A percentile compares a stretch with the other conserved stretches of the same genome.
Evolutionary conservation across 345 rosid genomes (phyloP).

Genomic region (Luvunga scandens): DNA sequence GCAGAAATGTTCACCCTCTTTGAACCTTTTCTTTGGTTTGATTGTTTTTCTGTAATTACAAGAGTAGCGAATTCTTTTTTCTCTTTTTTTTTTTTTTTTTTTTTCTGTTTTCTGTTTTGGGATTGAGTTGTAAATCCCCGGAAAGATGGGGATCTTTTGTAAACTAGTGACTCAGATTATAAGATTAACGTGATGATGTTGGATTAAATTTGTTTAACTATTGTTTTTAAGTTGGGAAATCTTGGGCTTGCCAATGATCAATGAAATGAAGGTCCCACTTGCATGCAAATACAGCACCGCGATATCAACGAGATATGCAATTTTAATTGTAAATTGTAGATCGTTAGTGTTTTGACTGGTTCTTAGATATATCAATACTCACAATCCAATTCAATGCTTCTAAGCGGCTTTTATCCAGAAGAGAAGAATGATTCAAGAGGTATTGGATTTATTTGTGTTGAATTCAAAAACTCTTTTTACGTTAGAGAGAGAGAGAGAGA

Average conservation of each 20-base stretch:
- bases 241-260: background rate
- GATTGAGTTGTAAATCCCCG: background rate
- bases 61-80: background rate
- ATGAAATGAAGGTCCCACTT: background rate
- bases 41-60: background rate
- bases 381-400: background rate
- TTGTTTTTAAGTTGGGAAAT: background rate
- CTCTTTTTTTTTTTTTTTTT: background rate
- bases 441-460: no score
- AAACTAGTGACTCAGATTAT: background rate
- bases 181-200: background rate
- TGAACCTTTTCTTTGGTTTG: constrained; percentile 13
- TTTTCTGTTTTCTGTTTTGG: background rate
- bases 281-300: background rate
- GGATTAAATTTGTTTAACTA: background rate
- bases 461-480: no score
- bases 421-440: no score
- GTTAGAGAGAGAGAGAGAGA: no score
- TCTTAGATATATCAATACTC: background rate
- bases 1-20: constrained; percentile 70
- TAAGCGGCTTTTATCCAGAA: background rate
- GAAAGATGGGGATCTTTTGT: background rate
- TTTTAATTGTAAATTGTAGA: background rate
- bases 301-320: background rate
- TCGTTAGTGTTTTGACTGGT: background rate